A percentile compares a stretch with the other conserved stretches of the same genome.
phyloP scores from a whole-genome alignment of 2,329 filamentous ascomycete genomes.

The Cladosporium colombiae region DNA sequence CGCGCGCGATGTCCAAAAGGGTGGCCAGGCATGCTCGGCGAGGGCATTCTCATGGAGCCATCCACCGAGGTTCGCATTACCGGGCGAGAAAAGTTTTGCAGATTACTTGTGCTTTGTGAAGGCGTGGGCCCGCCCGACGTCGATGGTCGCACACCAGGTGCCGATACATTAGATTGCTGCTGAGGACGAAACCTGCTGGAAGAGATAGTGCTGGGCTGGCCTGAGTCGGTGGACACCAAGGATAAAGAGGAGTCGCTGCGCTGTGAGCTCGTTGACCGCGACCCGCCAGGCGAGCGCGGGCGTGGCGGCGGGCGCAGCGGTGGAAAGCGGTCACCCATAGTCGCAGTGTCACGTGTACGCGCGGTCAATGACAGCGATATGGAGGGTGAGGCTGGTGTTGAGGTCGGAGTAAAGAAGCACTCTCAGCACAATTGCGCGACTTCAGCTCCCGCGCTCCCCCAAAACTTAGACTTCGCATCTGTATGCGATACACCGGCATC shows the following conservation, averaged over 20 bases:
- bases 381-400: neutral
- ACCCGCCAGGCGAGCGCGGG: slow-evolving; percentile 34
- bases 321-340: slow-evolving; percentile 31
- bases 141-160: slow-evolving; percentile 34
- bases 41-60: slow-evolving; percentile 31
- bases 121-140: slow-evolving; percentile 36
- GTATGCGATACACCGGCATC: slow-evolving; percentile 8
- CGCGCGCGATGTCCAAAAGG: slow-evolving; percentile 58
- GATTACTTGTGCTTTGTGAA: slow-evolving; percentile 33
- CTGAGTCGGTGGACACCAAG: slow-evolving; percentile 42
- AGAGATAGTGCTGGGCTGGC: slow-evolving; percentile 39
- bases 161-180: slow-evolving; percentile 32
- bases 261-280: slow-evolving; percentile 36
- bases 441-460: slow-evolving; percentile 1
- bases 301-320: slow-evolving; percentile 35
- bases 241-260: slow-evolving; percentile 39
- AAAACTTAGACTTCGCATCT: slow-evolving; percentile 2
- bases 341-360: slow-evolving; percentile 16
- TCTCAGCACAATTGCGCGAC: slow-evolving; percentile 7
- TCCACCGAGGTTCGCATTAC: slow-evolving; percentile 38
- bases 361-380: slow-evolving; percentile 6
- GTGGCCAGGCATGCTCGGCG: slow-evolving; percentile 32
- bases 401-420: neutral
- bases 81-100: slow-evolving; percentile 40
- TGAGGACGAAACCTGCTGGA: slow-evolving; percentile 25